Percentiles rank a stretch among this genome's conserved stretches.
phyloP scores from a whole-genome alignment of 2,329 filamentous ascomycete genomes.

The Penicillium oxalicum region DNA sequence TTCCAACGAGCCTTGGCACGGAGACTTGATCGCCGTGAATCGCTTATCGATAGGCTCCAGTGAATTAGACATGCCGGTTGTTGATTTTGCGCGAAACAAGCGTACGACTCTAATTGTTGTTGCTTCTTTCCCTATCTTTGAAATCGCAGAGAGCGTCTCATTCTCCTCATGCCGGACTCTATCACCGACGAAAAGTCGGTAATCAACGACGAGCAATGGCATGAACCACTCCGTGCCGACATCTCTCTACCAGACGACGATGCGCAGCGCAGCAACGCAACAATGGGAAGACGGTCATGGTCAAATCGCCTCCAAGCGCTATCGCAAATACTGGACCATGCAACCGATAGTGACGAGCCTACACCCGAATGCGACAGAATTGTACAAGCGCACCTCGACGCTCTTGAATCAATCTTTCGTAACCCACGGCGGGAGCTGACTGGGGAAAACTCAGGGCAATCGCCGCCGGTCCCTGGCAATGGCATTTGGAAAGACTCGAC shows the following conservation, averaged over 20 bases:
- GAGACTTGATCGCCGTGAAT: slow-evolving; percentile 5
- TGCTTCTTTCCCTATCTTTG: too few relatives aligned
- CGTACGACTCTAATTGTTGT: neutral
- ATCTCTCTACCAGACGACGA: neutral
- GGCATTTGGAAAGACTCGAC: neutral
- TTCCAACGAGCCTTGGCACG: slow-evolving; percentile 9
- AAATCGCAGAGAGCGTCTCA: too few relatives aligned
- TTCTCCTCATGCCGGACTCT: too few relatives aligned
- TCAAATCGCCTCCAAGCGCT: slow-evolving; percentile 28
- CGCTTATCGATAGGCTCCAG: slow-evolving; percentile 13
- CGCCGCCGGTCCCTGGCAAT: neutral
- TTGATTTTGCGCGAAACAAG: neutral
- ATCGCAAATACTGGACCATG: slow-evolving; percentile 24
- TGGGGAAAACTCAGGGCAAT: slow-evolving; percentile 14
- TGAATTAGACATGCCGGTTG: neutral
- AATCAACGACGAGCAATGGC: too few relatives aligned
- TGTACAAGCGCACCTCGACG: slow-evolving; percentile 34
- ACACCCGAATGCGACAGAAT: slow-evolving; percentile 8
- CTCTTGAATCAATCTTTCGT: slow-evolving; percentile 29
- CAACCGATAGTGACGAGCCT: neutral
- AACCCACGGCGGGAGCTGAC: slow-evolving; percentile 20
- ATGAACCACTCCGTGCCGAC: too few relatives aligned
- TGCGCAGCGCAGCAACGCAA: neutral
- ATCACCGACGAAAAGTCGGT: too few relatives aligned
- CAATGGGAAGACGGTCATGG: slow-evolving; percentile 2